Evolutionary conservation across 345 rosid species (phyloP), one percentile per base, ranked within the genome.

Genomic region (Carallia brachiata): DNA sequence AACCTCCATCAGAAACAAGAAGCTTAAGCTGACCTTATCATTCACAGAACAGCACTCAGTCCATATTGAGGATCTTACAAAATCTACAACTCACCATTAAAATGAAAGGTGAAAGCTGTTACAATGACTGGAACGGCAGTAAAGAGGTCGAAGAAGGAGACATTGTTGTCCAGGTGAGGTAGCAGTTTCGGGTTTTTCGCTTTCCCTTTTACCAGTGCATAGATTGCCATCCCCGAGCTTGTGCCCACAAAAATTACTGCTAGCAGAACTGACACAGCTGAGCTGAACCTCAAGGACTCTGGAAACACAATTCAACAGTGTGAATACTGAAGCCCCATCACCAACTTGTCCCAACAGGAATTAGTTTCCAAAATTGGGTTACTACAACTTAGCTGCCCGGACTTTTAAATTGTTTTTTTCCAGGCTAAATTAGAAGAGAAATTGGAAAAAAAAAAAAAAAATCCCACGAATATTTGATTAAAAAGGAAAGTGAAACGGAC

Each of bases 91-190:
- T 80, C 61, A 87, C 97, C 91, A 72, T 91, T 94, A 76, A 91
- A 94, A 78, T 94, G 98, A 75, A 91, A 94, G 2, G 93, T 90
- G 82, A 91, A 94, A 72, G 97, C 92, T 19, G 95, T 91, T 5
- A 94, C 95, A 16, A 91, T 87, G n/a, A 91, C 90, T 0, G 98
- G 98, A 36, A 89, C 93, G 36, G 93, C 92, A 28, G 96, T 90
- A 83, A 94, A 90, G 63, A 94, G 96, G 37, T 85, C 75, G 6
- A 89, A 89, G 83, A 91, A 82, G 0, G 95, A 87, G 55, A 79
- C 63, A 8, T 69, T 69, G 65, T 79, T 63, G 68, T 79, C 83
- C 50, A 93, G 62, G 3, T 74, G 54, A 0, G 98, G 98, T 17
- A 94, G 78, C 60, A 87, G 64, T 77, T 88, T 86, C 5, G 90